phyloP scores from a whole-genome alignment of 306 rosid species.

The Malus orientalis region DNA sequence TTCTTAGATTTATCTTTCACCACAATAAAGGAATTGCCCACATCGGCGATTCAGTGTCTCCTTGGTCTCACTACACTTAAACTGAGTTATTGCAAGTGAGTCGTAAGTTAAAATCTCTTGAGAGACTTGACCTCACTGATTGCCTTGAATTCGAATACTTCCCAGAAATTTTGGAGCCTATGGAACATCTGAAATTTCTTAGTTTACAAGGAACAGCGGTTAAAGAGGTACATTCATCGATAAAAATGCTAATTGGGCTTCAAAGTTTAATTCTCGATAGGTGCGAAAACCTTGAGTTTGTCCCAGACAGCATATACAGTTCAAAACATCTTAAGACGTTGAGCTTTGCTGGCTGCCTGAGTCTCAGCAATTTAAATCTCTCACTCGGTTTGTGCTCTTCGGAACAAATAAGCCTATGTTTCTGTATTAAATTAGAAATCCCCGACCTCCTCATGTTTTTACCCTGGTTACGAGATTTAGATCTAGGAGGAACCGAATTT shows the following conservation, averaged over 20 bases:
- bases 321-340: background rate
- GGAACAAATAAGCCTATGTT: background rate
- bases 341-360: background rate
- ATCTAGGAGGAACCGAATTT: background rate
- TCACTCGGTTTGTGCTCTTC: background rate
- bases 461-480: background rate
- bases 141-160: background rate
- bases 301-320: background rate
- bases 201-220: background rate
- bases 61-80: background rate
- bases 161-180: conserved; percentile 5
- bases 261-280: background rate
- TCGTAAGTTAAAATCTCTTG: background rate
- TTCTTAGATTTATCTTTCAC: background rate
- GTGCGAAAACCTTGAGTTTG: background rate
- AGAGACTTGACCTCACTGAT: background rate
- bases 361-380: background rate
- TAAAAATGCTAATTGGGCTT: background rate
- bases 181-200: background rate
- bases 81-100: background rate
- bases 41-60: background rate
- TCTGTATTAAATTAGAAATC: background rate
- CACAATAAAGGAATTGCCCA: background rate
- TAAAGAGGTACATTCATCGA: background rate
- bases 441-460: background rate